phyloP scores from a whole-genome alignment of 805 yeast genomes.

The Pichia membranifaciens region DNA sequence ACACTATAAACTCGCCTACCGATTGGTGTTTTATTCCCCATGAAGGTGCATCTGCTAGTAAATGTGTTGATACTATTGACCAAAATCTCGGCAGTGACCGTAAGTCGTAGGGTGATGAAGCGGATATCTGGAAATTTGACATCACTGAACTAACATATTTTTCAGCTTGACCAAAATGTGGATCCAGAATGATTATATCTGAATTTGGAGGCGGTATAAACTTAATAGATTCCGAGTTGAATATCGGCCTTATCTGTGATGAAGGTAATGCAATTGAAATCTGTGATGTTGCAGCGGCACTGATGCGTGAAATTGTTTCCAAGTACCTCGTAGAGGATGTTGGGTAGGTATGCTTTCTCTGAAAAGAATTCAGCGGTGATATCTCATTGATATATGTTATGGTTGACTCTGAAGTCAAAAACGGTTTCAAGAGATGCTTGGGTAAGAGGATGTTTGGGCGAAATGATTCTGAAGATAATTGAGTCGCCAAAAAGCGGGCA shows the following conservation, averaged over 20 bases:
- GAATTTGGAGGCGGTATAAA: constrained; percentile 14
- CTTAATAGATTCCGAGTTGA: neutral
- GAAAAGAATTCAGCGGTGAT: constrained; percentile 12
- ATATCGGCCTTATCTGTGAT: constrained; percentile 4
- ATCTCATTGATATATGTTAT: constrained; percentile 14
- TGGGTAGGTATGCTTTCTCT: constrained; percentile 2
- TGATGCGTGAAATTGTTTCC: neutral
- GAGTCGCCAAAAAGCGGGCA: constrained; percentile 11
- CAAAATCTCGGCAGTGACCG: constrained; percentile 19
- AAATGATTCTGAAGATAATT: neutral
- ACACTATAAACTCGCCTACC: constrained; percentile 21
- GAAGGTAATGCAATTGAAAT: constrained; percentile 6
- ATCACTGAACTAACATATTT: constrained; percentile 9
- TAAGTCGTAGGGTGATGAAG: neutral
- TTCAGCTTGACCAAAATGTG: constrained; percentile 19
- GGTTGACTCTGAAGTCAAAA: constrained; percentile 9
- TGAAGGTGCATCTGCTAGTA: constrained; percentile 12
- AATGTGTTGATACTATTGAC: constrained; percentile 21
- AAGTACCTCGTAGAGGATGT: constrained; percentile 3
- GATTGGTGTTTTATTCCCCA: constrained; percentile 22
- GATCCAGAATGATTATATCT: constrained; percentile 24
- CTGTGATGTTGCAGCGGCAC: neutral
- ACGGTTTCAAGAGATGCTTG: constrained; percentile 8
- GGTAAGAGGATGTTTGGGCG: constrained; percentile 8
- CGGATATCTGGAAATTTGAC: neutral